phyloP scores from a whole-genome alignment of 2,329 filamentous ascomycete genomes.

The Drechslerella stenobrocha region DNA sequence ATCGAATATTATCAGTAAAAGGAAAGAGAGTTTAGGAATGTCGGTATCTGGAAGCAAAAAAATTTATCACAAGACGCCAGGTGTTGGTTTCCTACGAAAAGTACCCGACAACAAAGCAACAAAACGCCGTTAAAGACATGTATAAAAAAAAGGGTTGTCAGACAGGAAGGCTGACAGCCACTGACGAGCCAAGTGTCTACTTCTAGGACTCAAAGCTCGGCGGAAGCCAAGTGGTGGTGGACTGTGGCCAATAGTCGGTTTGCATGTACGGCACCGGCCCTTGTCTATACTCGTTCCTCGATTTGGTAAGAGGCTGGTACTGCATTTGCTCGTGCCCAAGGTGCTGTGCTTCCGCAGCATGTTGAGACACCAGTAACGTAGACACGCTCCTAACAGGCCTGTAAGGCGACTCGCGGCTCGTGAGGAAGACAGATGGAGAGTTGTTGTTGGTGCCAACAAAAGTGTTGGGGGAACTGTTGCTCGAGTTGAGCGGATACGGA shows the following conservation, averaged over 20 bases:
- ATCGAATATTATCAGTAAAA: slow-evolving; percentile 30
- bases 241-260: slow-evolving; percentile 51
- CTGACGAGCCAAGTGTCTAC: background rate
- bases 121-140: background rate
- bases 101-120: background rate
- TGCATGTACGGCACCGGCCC: slow-evolving; percentile 52
- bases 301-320: slow-evolving; percentile 69
- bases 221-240: slow-evolving; percentile 22
- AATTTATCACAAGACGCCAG: slow-evolving; percentile 5
- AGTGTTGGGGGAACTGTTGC: slow-evolving; percentile 58
- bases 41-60: slow-evolving; percentile 22
- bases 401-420: slow-evolving; percentile 88
- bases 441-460: slow-evolving; percentile 60
- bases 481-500: slow-evolving; percentile 52
- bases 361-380: slow-evolving; percentile 81
- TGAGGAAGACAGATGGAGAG: slow-evolving; percentile 84
- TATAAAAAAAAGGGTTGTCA: background rate
- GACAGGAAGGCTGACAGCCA: background rate
- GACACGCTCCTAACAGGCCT: slow-evolving; percentile 86
- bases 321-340: slow-evolving; percentile 74
- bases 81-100: slow-evolving; percentile 2
- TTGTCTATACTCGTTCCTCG: slow-evolving; percentile 51
- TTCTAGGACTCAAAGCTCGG: slow-evolving; percentile 28
- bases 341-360: slow-evolving; percentile 71
- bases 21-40: background rate